phyloP scores from a whole-genome alignment of 768 basidiomycete genomes.

The Lactifluus volemus region DNA sequence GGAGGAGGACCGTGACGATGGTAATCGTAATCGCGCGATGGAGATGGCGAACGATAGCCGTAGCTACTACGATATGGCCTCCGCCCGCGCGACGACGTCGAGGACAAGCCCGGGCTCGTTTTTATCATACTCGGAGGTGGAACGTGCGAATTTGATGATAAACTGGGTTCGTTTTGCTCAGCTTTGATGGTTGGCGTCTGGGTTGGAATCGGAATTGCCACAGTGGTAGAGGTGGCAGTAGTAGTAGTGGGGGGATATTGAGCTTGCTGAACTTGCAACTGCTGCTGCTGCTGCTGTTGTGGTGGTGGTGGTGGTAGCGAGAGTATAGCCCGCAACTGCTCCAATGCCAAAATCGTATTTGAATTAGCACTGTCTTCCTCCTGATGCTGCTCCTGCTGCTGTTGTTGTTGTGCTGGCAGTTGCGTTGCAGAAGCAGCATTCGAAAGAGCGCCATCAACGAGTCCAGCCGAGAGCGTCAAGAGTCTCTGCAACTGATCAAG shows the following conservation, averaged over 20 bases:
- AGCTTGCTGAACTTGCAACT: not conserved
- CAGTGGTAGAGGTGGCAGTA: too few relatives aligned
- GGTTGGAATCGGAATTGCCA: not conserved
- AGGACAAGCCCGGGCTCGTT: not conserved
- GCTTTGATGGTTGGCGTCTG: not conserved
- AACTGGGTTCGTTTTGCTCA: not conserved
- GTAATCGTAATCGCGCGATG: not conserved
- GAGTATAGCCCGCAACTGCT: not conserved
- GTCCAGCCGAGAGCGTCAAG: too few relatives aligned
- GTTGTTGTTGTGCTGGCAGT: not conserved
- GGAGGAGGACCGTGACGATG: not conserved
- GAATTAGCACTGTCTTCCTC: not conserved
- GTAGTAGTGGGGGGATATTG: not conserved
- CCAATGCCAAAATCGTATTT: not conserved
- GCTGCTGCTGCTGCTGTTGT: not conserved
- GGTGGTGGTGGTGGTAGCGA: not conserved
- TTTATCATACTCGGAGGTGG: not conserved
- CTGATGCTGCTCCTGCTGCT: not conserved
- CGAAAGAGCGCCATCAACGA: not conserved
- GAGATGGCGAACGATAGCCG: not conserved
- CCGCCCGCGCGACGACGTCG: not conserved
- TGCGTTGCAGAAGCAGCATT: not conserved
- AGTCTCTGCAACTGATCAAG: too few relatives aligned
- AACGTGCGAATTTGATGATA: too few relatives aligned
- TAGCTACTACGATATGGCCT: not conserved